These are phyloP conservation scores for Erythrobasidium hasegawianum DNA, from an alignment of 1,284 basidiomycete species.

Conservation along the genomic window DNA sequence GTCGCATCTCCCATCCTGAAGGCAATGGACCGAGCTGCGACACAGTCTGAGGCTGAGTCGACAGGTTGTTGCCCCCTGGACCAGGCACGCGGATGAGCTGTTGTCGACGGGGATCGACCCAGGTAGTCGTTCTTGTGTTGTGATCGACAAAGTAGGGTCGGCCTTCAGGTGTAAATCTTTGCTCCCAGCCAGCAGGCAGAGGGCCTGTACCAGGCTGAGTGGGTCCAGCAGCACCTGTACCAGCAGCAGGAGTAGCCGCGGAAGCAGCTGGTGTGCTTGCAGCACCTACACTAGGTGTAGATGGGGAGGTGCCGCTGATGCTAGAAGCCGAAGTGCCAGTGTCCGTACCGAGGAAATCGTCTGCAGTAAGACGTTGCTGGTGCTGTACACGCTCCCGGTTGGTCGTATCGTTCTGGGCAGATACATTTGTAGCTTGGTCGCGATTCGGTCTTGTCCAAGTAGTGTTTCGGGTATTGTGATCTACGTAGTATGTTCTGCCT, in stretches of 20 bases:
- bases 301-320: conserved; percentile 33
- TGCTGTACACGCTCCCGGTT: conserved; percentile 28
- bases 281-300: conserved; percentile 50
- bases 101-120: conserved; percentile 92
- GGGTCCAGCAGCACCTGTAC: conserved; percentile 51
- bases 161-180: conserved; percentile 94
- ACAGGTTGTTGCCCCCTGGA: conserved; percentile 71
- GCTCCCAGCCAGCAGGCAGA: conserved; percentile 97
- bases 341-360: conserved; percentile 45
- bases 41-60: conserved; percentile 72
- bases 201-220: conserved; percentile 77
- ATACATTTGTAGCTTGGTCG: conserved; percentile 30
- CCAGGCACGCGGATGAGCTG: conserved; percentile 82
- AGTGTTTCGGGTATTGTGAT: conserved; percentile 79
- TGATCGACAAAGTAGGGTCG: conserved; percentile 91
- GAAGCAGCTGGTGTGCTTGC: conserved; percentile 51
- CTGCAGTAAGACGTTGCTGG: conserved; percentile 42
- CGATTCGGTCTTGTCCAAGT: conserved; percentile 79
- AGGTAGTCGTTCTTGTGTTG: conserved; percentile 85
- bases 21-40: conserved; percentile 90
- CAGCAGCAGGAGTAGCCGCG: conserved; percentile 33
- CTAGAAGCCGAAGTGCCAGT: conserved; percentile 42
- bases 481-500: conserved; percentile 73
- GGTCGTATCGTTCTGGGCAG: conserved; percentile 19
- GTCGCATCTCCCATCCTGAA: conserved; percentile 95